Base-by-base conservation (phyloP, 306 rosid genomes). In the Dryas octopetala region DNA sequence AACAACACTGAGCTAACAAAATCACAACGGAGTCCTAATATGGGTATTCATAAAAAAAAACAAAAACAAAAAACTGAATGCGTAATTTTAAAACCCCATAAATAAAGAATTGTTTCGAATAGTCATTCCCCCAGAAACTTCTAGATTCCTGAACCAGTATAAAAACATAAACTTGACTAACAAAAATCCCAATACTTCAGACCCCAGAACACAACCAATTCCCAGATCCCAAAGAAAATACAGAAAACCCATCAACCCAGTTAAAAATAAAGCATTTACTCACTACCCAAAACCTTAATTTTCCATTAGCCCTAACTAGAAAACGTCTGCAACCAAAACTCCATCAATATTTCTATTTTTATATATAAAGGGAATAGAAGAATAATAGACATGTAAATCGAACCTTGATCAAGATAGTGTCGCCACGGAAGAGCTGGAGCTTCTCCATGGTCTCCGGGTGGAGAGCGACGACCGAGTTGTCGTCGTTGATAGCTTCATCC, bases 401-500 rank as follows among this genome's bases (percentile, higher is more conserved):
- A 68, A 94, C 98, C 97, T 95, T 95, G 50, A 95, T 88, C 76
- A 95, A 76, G 76, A 95, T 90, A 10, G 98, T 91, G 59, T 95
- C 98, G 1, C 98, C 98, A 5, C 97, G 90, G 62, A 95, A 95
- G 49, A 95, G 91, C 71, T 91, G 96, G 28, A 95, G 95, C 83
- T 90, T 91, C 78, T 95, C 98, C 97, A 95, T 87, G 71, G 97
- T 91, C 0, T 86, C 96, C 0, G 98, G 96, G 51, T 95, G 98
- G 16, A 95, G 90, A 26, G 98, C 85, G 15, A 95, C 97, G 3
- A 95, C 97, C 0, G 98, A 95, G 88, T 95, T 95, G 80, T 95
- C 98, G 44, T 95, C 97, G 79, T 92, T 90, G 71, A 91, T 72
- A 13, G 98, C 96, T 76, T 95, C 98, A 40, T 95, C 98, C 38